A percentile compares a stretch with the other conserved stretches of the same genome.
These are phyloP conservation scores for Passalora sequoiae DNA, from an alignment of 2,329 filamentous ascomycete genomes.

Conservation along the genomic window DNA sequence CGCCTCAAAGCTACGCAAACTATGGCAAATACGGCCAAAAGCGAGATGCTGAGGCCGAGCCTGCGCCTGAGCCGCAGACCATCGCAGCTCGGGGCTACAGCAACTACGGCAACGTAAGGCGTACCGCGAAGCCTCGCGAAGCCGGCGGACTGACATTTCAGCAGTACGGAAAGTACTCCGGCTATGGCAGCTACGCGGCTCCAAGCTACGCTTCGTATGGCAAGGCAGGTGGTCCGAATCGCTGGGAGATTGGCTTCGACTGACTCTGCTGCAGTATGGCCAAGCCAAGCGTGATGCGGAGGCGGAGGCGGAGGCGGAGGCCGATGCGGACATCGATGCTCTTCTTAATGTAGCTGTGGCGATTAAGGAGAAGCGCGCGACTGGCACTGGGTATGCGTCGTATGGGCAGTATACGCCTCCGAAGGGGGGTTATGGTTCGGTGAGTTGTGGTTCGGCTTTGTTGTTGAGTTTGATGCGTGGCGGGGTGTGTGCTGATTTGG, in stretches of 20 bases:
- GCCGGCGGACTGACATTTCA: no score
- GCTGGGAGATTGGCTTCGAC: no score
- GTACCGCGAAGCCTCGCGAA: no score
- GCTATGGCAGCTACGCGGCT: slow-evolving; percentile 2
- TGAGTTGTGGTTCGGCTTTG: not conserved
- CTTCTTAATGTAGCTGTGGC: slow-evolving; percentile 5
- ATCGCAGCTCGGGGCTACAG: no score
- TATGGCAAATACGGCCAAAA: no score
- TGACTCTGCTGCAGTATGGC: slow-evolving; percentile 1
- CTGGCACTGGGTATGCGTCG: not conserved
- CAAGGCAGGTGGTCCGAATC: not conserved
- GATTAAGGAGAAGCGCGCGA: slow-evolving; percentile 11
- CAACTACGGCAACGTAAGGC: no score
- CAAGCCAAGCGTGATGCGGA: slow-evolving; percentile 5
- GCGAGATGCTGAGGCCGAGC: no score
- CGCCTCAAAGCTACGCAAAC: slow-evolving; percentile 1
- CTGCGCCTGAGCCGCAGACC: no score
- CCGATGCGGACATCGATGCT: slow-evolving; percentile 10
- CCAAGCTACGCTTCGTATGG: not conserved
- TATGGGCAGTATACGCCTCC: not conserved
- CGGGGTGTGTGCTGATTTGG: not conserved
- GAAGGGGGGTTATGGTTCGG: not conserved
- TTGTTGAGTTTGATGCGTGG: not conserved
- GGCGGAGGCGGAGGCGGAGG: slow-evolving; percentile 11
- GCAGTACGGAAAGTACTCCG: not conserved